These are phyloP conservation scores for Strigomonas culicis DNA, from an alignment of 208 protist genomes.

Conservation along the genomic window DNA sequence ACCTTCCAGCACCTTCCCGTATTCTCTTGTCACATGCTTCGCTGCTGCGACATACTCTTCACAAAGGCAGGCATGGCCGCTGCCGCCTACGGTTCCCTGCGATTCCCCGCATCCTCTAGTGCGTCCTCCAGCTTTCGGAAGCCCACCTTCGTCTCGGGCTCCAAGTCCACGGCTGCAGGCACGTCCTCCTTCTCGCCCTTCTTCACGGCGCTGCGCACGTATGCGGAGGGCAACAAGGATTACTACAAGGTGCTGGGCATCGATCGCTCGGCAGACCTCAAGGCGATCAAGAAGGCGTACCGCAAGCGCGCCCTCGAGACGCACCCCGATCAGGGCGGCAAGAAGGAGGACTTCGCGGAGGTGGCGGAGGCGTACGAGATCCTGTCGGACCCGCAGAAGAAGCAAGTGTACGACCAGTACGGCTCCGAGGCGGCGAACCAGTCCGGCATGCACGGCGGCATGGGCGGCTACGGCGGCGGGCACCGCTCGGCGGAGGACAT, in stretches of 20 bases:
- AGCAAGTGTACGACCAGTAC: slow-evolving; percentile 96
- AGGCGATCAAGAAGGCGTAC: slow-evolving; percentile 90
- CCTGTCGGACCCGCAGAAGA: slow-evolving; percentile 94
- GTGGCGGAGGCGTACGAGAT: slow-evolving; percentile 97
- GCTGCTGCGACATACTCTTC: too few species aligned
- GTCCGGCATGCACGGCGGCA: slow-evolving; percentile 54
- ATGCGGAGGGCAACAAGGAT: slow-evolving; percentile 67
- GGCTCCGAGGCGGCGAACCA: slow-evolving; percentile 81
- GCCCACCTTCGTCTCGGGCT: background rate
- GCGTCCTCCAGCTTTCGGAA: background rate
- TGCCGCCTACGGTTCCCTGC: too few species aligned
- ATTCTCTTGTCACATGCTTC: too few species aligned
- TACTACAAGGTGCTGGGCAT: slow-evolving; percentile 91
- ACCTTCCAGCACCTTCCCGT: too few species aligned
- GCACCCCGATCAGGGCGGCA: slow-evolving; percentile 90
- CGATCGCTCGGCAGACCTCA: slow-evolving; percentile 37
- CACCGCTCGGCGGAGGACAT: slow-evolving; percentile 87
- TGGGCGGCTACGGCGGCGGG: slow-evolving; percentile 47
- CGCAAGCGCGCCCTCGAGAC: slow-evolving; percentile 88
- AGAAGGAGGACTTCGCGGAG: slow-evolving; percentile 91
- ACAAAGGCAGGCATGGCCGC: too few species aligned
- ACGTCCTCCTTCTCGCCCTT: background rate
- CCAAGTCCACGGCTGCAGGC: background rate
- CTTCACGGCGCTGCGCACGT: slow-evolving; percentile 24
- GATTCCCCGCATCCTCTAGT: background rate